Base-by-base conservation (phyloP, 257 asterid genomes). In the Solanum piurae region DNA sequence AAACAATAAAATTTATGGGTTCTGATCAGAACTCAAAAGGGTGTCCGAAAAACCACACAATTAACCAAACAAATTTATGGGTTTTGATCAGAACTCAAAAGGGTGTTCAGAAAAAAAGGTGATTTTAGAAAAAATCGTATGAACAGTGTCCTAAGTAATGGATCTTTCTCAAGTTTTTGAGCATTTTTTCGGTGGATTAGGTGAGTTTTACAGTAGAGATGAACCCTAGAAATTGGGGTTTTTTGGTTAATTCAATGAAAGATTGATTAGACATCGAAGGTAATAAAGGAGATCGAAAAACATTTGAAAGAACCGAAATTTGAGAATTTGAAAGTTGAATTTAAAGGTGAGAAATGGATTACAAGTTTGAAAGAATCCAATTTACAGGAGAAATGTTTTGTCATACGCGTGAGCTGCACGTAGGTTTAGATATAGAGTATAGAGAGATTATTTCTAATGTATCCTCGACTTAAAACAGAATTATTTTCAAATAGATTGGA, bases 391-490 rank as follows among this genome's bases (percentile, higher is more conserved):
- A 34, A 74, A 20, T 16, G 49, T 36, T 34, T 36, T 18, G 42
- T 3, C 16, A 74, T 20, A 74, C 46, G 80, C 80, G 80, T 73
- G 49, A 36, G 49, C 2, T 40, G 10, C 52, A 74, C 83, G 37
- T 29, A 13, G 36, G 74, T 49, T 14, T 14, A 49, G 8, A 49
- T 49, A 14, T 7, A 49, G 20, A 49, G 21, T 49, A 5, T 5
- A 16, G 0, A 18, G n/a, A 55, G 0, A 18, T 55, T 18, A 10
- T 6, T 55, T 2, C 0, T 18, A 0, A 0, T 18, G 10, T 0
- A 55, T 55, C 0, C n/a, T 55, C 1, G 0, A 55, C 0, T 3
- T 55, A 55, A 55, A 55, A 55, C 1, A 6, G 0, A 49, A 55
- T 18, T 0, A 55, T 18, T 18, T 52, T 0, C 10, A 52, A 0